Base-by-base conservation (phyloP, 768 basidiomycete genomes). In the Filobasidium floriforme region DNA sequence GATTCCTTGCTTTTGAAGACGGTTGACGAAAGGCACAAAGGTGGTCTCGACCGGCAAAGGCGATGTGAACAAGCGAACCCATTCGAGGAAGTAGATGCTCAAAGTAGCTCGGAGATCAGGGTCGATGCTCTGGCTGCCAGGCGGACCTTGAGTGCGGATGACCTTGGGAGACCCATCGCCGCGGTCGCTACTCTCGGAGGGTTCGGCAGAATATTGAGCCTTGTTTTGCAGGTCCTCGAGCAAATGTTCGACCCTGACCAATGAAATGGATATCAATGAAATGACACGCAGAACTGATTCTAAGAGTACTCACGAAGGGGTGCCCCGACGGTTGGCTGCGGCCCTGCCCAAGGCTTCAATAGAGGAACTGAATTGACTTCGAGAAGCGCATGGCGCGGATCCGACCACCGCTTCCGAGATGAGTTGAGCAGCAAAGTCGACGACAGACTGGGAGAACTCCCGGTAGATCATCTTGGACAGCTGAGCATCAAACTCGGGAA, bases 11-110 rank as follows among this genome's bases (percentile, higher is more conserved):
- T 93, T 93, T 54, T 91, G 93, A 63, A 99, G 82, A 74, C 92
- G 89, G n/a, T 90, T 93, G 79, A 98, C 94, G 80, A 92, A 98
- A 5, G 89, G 87, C 69, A 98, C 88, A 73, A 99, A 99, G 54
- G 87, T 88, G 78, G 93, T 92, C 81, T 99, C 96, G 55, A 75
- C 70, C 22, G 91, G 89, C 61, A 89, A 86, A 69, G 85, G 86
- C 37, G 92, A 90, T 79, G 93, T 91, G 82, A 91, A 98, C 69
- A 97, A 89, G 59, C 84, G 83, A 70, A 97, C 90, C 96, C 96
- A 99, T 82, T 97, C 78, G 40, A 78, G 70, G 69, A 77, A 78
- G 71, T 76, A 76, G 68, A 74, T 73, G 19, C 76, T 57, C 7
- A 57, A 15, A 3, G 54, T 57, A 57, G 54, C 54, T 28, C 54